phyloP scores from a whole-genome alignment of 1,284 basidiomycete species.

The Athelia sp. region DNA sequence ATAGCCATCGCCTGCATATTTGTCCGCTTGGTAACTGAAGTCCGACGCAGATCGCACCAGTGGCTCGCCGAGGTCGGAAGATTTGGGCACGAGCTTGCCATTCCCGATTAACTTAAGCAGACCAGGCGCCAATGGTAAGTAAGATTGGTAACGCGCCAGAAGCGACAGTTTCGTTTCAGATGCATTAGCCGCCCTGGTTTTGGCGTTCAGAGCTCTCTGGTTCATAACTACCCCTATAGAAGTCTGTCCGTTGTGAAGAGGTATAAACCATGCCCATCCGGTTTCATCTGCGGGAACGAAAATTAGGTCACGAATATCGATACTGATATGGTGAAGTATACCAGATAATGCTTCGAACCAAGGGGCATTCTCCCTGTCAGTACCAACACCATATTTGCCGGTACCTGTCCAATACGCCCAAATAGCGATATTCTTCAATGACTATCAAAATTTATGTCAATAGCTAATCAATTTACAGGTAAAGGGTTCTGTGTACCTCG shows the following conservation, averaged over 20 bases:
- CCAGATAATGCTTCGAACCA: slow-evolving; percentile 28
- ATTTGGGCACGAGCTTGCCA: slow-evolving; percentile 14
- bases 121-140: slow-evolving; percentile 32
- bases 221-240: slow-evolving; percentile 47
- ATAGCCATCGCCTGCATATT: slow-evolving; percentile 34
- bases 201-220: slow-evolving; percentile 27
- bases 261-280: slow-evolving; percentile 50
- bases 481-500: slow-evolving; percentile 13
- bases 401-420: slow-evolving; percentile 49
- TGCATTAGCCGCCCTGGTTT: background rate
- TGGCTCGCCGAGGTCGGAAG: slow-evolving; percentile 1
- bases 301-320: background rate
- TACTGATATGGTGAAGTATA: slow-evolving; percentile 7
- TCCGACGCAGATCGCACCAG: slow-evolving; percentile 26
- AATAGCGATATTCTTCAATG: slow-evolving; percentile 39
- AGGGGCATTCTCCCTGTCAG: slow-evolving; percentile 28
- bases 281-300: slow-evolving; percentile 30
- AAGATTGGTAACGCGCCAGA: slow-evolving; percentile 31
- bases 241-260: slow-evolving; percentile 38
- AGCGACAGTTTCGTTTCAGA: slow-evolving; percentile 13
- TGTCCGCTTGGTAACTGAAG: slow-evolving; percentile 37
- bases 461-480: background rate
- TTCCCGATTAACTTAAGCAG: slow-evolving; percentile 27
- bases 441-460: background rate
- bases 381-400: slow-evolving; percentile 29